Evolutionary conservation across 2,329 filamentous ascomycete species (phyloP), one percentile per base, ranked within the genome.

Genomic region (Madurella mycetomatis): DNA sequence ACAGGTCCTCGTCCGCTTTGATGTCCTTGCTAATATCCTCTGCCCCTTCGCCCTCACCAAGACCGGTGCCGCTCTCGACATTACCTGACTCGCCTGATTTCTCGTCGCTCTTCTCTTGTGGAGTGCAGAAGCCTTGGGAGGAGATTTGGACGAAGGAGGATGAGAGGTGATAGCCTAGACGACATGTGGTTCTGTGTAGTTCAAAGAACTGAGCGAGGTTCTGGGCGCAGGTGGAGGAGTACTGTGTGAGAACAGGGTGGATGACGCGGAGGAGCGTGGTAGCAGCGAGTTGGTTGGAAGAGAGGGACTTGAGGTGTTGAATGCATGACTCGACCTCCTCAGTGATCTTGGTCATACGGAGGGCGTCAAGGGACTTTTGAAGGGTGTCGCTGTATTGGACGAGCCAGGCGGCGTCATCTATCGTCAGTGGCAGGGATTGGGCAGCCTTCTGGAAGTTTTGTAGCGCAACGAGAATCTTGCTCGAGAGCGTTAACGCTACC

Each of bases 21-120:
- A 99, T 87, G 65, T 99, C 94, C 68, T 99, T 97, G 72, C 92
- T 97, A 60, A 99, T 97, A 70, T 99, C 92, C 67, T 99, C 92
- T 4, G 88, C 92, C 16, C 92, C 95, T 70, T 96, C 89, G 11
- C 94, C 95, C 44, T 96, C 94, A 17, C 94, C 95, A 19, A 99
- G 83, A 34, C 94, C 95, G 11, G 92, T 97, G 15, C 95, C 95
- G 39, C 84, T 85, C 70, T 99, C 92, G 31, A 96, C 77, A 63
- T 95, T 88, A 12, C 92, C 89, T 19, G 83, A 80, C 55, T 88
- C 82, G 17, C 82, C 83, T 48, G 84, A 79, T 53, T 86, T 83
- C 47, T 86, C 83, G 41, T 89, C 82, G 1, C 84, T 84, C 63
- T 91, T 87, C 64, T 97, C 92, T 18, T 87, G 80, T 0, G 94